A percentile compares a stretch with the other conserved stretches of the same genome.
Evolutionary conservation across 495 filamentous ascomycete species (phyloP).

Genomic region (Penicillium bialowiezense): DNA sequence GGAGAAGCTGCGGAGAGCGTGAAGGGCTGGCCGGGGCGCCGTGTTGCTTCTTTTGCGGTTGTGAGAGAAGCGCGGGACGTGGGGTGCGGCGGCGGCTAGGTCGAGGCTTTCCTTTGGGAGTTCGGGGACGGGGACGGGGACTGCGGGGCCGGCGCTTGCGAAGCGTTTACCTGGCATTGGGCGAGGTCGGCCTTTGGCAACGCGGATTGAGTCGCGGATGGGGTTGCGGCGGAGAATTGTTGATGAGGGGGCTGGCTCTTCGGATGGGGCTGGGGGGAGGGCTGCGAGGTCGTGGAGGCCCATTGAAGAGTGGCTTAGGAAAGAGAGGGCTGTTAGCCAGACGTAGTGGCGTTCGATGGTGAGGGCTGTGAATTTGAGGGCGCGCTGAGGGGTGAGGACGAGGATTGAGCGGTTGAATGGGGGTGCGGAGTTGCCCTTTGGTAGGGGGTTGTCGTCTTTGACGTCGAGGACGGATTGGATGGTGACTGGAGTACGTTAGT

Average conservation of each 20-base stretch:
- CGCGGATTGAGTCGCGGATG: conserved; percentile 85
- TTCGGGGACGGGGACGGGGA: conserved; percentile 33
- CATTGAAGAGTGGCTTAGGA: conserved; percentile 81
- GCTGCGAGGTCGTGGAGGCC: conserved; percentile 65
- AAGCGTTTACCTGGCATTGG: conserved; percentile 45
- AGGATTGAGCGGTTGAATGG: conserved; percentile 93
- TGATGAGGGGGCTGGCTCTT: conserved; percentile 36
- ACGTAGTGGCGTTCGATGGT: conserved; percentile 86
- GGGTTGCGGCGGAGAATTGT: conserved; percentile 55
- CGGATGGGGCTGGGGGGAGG: conserved; percentile 53
- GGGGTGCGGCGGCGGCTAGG: conserved; percentile 71
- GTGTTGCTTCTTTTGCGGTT: conserved; percentile 84
- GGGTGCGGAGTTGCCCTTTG: conserved; percentile 57
- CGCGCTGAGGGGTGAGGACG: conserved; percentile 88
- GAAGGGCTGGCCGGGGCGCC: conserved; percentile 53
- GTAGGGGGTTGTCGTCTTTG: conserved; percentile 87
- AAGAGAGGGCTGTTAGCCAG: conserved; percentile 92
- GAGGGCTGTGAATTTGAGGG: conserved; percentile 90
- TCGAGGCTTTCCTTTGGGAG: conserved; percentile 30
- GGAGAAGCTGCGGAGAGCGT: conserved; percentile 68
- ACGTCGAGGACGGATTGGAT: conserved; percentile 98
- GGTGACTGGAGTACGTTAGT: conserved; percentile 55
- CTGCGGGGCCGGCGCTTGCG: conserved; percentile 21
- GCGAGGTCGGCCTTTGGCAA: conserved; percentile 76
- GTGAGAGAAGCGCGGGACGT: conserved; percentile 77